These are phyloP conservation scores for Sporisorium iseilematis-ciliati DNA, from an alignment of 1,284 basidiomycete genomes.

Conservation along the genomic window DNA sequence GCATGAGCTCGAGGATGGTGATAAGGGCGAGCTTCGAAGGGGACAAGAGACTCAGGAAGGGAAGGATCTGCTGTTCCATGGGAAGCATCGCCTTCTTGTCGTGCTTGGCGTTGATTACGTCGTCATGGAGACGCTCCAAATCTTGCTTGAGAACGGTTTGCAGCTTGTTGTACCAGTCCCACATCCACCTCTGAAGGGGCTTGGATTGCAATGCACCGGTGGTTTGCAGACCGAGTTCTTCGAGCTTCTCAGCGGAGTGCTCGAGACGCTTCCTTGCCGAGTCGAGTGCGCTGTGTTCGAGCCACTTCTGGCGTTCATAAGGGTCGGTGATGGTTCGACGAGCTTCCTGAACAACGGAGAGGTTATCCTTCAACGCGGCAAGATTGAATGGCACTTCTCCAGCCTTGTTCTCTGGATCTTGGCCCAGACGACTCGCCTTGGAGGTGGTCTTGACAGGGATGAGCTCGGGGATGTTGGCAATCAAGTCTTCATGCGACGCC, in stretches of 20 bases:
- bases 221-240: slow-evolving; percentile 57
- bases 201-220: slow-evolving; percentile 55
- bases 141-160: slow-evolving; percentile 50
- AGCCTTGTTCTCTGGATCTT: slow-evolving; percentile 29
- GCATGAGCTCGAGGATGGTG: slow-evolving; percentile 90
- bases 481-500: slow-evolving; percentile 12
- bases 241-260: slow-evolving; percentile 56
- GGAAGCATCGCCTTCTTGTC: slow-evolving; percentile 20
- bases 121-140: slow-evolving; percentile 38
- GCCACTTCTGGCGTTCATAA: slow-evolving; percentile 67
- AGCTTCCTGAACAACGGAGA: slow-evolving; percentile 61
- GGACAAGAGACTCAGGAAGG: slow-evolving; percentile 82
- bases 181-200: slow-evolving; percentile 67
- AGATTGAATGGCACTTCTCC: slow-evolving; percentile 64
- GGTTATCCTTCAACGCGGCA: slow-evolving; percentile 58
- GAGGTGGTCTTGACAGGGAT: slow-evolving; percentile 53
- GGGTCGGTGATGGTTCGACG: slow-evolving; percentile 53
- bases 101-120: slow-evolving; percentile 3
- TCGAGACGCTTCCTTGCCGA: slow-evolving; percentile 64
- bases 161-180: slow-evolving; percentile 67
- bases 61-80: slow-evolving; percentile 65
- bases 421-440: slow-evolving; percentile 35
- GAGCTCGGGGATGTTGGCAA: slow-evolving; percentile 47
- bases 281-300: slow-evolving; percentile 66
- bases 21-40: slow-evolving; percentile 86